Base-by-base conservation (phyloP, 768 basidiomycete species). In the Russula dissimulans region DNA sequence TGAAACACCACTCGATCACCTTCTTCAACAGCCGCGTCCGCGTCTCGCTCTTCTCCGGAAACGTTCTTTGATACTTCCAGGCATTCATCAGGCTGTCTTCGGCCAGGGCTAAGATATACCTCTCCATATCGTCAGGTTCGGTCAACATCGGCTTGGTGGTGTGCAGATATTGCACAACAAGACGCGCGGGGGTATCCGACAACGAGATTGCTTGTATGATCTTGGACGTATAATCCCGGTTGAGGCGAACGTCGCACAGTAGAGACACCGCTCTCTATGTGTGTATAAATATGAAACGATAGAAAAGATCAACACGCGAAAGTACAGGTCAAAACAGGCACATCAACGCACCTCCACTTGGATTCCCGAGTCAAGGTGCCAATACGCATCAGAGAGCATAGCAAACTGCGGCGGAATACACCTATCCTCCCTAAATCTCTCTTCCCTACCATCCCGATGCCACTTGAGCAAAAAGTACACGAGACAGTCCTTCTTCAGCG, bases 391-490 rank as follows among this genome's bases (percentile, higher is more conserved):
- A n/a, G 87, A 81, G 49, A 92, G 78, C 4, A 78, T 74, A 7
- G 79, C 76, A 67, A 91, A 91, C 66, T 91, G 90, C 3, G 88
- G 85, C 4, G 87, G 83, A 61, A 93, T 85, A 66, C 79, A 82
- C 32, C 79, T 73, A n/a, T 70, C 81, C 70, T 70, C 75, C 55
- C 68, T 74, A 72, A 75, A 89, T 76, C 61, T 71, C 66, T 62
- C 77, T 68, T 77, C 87, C 75, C 69, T 78, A 5, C 80, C 79
- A 68, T 90, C 87, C 66, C 80, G 76, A 60, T 86, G 82, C 86
- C 85, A 90, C 69, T 88, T 90, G 60, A 93, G 76, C 62, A 93
- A 73, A 68, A 84, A 91, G 72, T 90, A 93, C 1, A 90, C 74
- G 46, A 93, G 74, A 63, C 87, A 89, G 61, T 91, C 85, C 71